A percentile compares a stretch with the other conserved stretches of the same genome.
phyloP scores from a whole-genome alignment of 805 yeast species.

The Lipomyces orientalis region DNA sequence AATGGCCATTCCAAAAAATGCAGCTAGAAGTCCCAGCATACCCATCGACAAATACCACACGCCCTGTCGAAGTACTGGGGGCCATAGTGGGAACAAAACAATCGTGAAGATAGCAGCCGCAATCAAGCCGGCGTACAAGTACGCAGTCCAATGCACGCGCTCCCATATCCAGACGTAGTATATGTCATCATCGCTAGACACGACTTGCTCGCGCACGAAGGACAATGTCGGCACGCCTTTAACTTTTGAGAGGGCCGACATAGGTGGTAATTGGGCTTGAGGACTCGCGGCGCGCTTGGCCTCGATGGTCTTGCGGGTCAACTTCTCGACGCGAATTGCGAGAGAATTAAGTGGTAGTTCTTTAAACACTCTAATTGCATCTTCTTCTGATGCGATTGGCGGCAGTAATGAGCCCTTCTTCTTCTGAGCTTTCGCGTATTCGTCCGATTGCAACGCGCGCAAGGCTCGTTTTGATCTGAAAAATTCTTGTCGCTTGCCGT shows the following conservation, averaged over 20 bases:
- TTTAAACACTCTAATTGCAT: conserved; percentile 68
- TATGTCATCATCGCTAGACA: conserved; percentile 47
- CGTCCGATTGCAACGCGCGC: conserved; percentile 76
- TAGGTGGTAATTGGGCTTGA: conserved; percentile 28
- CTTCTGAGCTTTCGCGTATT: conserved; percentile 60
- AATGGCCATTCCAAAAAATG: conserved; percentile 78
- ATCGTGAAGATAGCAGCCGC: conserved; percentile 66
- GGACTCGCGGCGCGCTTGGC: conserved; percentile 27
- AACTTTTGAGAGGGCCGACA: conserved; percentile 29
- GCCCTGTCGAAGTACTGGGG: conserved; percentile 81
- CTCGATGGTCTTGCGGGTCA: conserved; percentile 60
- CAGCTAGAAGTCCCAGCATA: conserved; percentile 70
- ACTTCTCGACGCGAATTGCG: conserved; percentile 68
- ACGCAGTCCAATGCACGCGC: conserved; percentile 70
- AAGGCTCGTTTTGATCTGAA: conserved; percentile 83
- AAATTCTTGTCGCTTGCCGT: conserved; percentile 75
- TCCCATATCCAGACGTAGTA: conserved; percentile 86
- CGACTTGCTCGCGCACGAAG: conserved; percentile 47
- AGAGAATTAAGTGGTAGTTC: conserved; percentile 73
- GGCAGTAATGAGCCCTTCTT: conserved; percentile 56
- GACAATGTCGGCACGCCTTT: conserved; percentile 57
- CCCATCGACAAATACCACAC: conserved; percentile 90
- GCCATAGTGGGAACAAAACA: conserved; percentile 94
- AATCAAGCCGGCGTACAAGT: conserved; percentile 66
- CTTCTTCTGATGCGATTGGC: conserved; percentile 55